phyloP scores from a whole-genome alignment of 257 asterid species.

The Solanum acaule region DNA sequence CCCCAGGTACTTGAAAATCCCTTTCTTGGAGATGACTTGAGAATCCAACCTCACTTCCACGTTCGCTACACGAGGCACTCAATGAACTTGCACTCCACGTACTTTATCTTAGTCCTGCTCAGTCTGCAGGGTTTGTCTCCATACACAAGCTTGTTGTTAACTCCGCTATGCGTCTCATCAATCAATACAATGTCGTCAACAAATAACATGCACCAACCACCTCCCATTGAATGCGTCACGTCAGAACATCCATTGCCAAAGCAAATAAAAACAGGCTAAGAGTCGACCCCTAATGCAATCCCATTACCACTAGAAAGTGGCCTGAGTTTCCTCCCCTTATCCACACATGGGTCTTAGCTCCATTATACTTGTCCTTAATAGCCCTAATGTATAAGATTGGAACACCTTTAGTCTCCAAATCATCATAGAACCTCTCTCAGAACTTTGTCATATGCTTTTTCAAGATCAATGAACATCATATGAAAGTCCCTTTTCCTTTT shows the following conservation, averaged over 20 bases:
- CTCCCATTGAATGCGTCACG: not conserved
- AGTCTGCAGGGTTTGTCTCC: not conserved
- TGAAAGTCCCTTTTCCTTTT: not conserved
- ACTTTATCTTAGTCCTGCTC: not conserved
- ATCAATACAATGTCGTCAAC: not conserved
- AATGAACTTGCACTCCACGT: not conserved
- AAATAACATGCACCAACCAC: not conserved
- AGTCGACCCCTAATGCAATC: not conserved
- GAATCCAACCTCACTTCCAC: not conserved
- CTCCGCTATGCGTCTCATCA: not conserved
- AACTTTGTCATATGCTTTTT: not conserved
- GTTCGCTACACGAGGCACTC: not conserved
- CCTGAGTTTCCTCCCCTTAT: not conserved
- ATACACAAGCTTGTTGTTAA: not conserved
- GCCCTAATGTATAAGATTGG: not conserved
- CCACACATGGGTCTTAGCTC: not conserved
- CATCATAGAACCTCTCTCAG: not conserved
- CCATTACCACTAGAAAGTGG: not conserved
- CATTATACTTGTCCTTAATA: not conserved
- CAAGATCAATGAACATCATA: not conserved
- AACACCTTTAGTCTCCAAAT: not conserved
- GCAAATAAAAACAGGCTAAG: not conserved
- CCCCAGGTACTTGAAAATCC: not conserved
- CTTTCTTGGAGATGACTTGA: not conserved
- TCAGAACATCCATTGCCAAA: not conserved